These are phyloP conservation scores for Neofusicoccum sp. DNA, from an alignment of 2,329 filamentous ascomycete genomes.

Conservation along the genomic window DNA sequence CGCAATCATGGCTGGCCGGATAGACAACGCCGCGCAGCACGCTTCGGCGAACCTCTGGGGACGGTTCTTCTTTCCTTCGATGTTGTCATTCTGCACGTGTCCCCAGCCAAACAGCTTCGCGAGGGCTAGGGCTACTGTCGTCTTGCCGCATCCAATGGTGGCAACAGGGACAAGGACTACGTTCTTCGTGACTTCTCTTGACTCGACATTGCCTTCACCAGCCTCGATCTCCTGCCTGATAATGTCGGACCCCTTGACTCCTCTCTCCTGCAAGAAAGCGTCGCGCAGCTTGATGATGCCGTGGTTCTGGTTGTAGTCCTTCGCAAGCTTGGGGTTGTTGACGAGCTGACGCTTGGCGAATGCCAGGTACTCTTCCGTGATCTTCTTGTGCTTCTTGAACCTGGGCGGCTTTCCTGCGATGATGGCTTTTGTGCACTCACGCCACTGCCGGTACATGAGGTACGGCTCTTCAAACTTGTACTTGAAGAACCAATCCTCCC, in stretches of 20 bases:
- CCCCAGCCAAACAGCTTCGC: constrained; percentile 86
- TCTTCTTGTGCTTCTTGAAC: constrained; percentile 82
- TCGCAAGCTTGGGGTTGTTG: constrained; percentile 66
- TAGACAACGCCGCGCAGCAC: constrained; percentile 65
- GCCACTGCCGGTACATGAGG: constrained; percentile 98
- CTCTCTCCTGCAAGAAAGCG: constrained; percentile 81
- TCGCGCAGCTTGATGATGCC: constrained; percentile 91
- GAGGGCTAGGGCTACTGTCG: constrained; percentile 82
- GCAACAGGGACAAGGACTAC: constrained; percentile 88
- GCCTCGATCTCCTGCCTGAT: constrained; percentile 71
- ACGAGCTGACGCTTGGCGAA: constrained; percentile 77
- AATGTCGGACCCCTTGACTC: constrained; percentile 85
- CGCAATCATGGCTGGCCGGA: constrained; percentile 75
- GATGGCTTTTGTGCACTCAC: constrained; percentile 90
- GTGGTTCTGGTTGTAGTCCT: constrained; percentile 82
- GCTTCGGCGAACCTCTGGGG: constrained; percentile 76
- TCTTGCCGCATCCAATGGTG: constrained; percentile 96
- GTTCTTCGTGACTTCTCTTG: constrained; percentile 63
- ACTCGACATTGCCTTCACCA: constrained; percentile 50
- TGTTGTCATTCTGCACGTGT: constrained; percentile 96
- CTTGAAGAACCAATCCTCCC: constrained; percentile 99
- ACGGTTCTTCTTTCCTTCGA: constrained; percentile 73
- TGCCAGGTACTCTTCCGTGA: constrained; percentile 87
- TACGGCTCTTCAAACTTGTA: constrained; percentile 99
- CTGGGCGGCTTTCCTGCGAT: constrained; percentile 75